These are phyloP conservation scores for Amphicarpaea edgeworthii DNA, from an alignment of 306 rosid genomes.

Conservation along the genomic window DNA sequence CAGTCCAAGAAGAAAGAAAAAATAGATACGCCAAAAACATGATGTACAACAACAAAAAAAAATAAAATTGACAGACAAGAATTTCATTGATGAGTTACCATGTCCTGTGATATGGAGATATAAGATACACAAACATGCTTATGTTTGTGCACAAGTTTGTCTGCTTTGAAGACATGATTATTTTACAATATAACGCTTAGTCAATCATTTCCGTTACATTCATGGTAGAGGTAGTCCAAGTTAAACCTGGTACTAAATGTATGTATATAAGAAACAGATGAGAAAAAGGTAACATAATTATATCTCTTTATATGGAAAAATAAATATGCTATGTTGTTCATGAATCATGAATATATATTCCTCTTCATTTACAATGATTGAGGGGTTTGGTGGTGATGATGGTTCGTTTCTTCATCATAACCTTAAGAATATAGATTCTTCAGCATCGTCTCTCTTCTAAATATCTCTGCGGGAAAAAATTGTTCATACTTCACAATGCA, in stretches of 20 bases:
- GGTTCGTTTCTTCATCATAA: slow-evolving; percentile 37
- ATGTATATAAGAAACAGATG: background rate
- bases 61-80: background rate
- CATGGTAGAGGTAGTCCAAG: background rate
- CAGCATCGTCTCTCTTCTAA: slow-evolving; percentile 19
- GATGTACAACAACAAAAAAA: background rate
- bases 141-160: background rate
- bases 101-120: background rate
- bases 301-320: slow-evolving; percentile 12
- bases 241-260: background rate
- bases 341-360: slow-evolving; percentile 48
- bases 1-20: no score
- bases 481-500: slow-evolving; percentile 12
- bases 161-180: background rate
- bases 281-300: background rate
- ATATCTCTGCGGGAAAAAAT: background rate
- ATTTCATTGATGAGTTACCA: background rate
- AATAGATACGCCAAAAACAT: background rate
- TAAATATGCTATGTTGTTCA: slow-evolving; percentile 11
- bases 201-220: background rate
- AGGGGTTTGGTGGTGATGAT: slow-evolving; percentile 11
- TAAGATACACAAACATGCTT: background rate
- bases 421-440: slow-evolving; percentile 32
- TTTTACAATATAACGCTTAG: background rate
- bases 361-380: slow-evolving; percentile 41